Evolutionary conservation across 495 filamentous ascomycete species (phyloP).

Genomic region (Halenospora varia): DNA sequence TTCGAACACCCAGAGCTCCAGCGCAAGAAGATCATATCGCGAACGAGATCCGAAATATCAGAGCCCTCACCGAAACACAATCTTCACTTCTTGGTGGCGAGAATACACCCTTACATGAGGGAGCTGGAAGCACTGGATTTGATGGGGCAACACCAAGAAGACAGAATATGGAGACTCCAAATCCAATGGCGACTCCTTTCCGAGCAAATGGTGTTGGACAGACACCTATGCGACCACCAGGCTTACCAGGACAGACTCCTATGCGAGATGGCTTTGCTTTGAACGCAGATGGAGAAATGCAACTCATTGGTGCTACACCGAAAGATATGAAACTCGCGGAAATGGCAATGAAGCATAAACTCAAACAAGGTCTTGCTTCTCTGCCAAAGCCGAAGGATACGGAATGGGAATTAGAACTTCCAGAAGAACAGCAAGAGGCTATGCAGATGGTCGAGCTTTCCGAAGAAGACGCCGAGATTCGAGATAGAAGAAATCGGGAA

Average conservation of each 20-base stretch:
- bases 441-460: conserved; percentile 43
- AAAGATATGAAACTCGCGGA: conserved; percentile 73
- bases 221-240: conserved; percentile 55
- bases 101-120: conserved; percentile 84
- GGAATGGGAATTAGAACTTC: conserved; percentile 88
- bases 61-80: conserved; percentile 88
- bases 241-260: conserved; percentile 73
- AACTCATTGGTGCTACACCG: conserved; percentile 71
- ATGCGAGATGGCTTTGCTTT: conserved; percentile 84
- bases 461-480: conserved; percentile 81
- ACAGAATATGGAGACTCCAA: conserved; percentile 82
- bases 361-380: conserved; percentile 70
- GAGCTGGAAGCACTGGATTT: conserved; percentile 73
- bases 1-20: conserved; percentile 84
- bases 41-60: conserved; percentile 94
- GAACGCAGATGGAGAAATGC: conserved; percentile 62
- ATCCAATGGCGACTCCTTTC: conserved; percentile 91
- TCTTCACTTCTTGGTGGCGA: conserved; percentile 94
- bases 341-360: conserved; percentile 61
- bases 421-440: conserved; percentile 71
- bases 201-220: conserved; percentile 67
- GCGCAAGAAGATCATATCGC: conserved; percentile 92
- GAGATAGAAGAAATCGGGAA: conserved; percentile 67
- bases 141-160: conserved; percentile 79
- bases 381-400: conserved; percentile 89